These are phyloP conservation scores for Cyphellophora attinorum DNA, from an alignment of 2,329 filamentous ascomycete species.

Conservation along the genomic window DNA sequence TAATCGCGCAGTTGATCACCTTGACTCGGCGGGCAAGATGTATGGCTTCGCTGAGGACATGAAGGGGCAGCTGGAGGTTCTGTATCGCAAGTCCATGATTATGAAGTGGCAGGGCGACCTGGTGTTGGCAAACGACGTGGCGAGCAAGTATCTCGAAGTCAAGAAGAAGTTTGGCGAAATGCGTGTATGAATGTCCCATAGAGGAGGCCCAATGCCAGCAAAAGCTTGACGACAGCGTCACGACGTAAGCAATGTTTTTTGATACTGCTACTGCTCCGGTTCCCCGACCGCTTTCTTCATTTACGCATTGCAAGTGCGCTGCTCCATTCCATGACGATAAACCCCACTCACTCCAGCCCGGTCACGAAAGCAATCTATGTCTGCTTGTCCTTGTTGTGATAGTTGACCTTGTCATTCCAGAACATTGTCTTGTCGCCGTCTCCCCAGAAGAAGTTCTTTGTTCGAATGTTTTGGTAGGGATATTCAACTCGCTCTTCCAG, in stretches of 20 bases:
- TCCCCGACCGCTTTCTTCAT: no score
- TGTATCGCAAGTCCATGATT: conserved; percentile 72
- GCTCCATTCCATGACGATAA: no score
- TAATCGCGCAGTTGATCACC: conserved; percentile 48
- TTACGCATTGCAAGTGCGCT: no score
- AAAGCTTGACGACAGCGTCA: no score
- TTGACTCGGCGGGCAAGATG: conserved; percentile 54
- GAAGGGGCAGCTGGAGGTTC: conserved; percentile 63
- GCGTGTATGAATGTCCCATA: no score
- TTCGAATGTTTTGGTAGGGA: conserved; percentile 93
- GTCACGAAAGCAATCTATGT: conserved; percentile 29
- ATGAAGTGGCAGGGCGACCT: conserved; percentile 61
- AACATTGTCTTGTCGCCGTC: conserved; percentile 72
- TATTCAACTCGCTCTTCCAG: conserved; percentile 89
- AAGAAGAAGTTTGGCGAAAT: conserved; percentile 30
- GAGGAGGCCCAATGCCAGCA: no score
- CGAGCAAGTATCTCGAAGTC: conserved; percentile 51
- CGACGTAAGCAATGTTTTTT: no score
- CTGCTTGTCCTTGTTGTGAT: conserved; percentile 84
- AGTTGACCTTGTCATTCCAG: conserved; percentile 95
- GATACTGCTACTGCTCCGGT: no score
- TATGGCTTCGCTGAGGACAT: conserved; percentile 61
- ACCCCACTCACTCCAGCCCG: no score
- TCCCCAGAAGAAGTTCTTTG: conserved; percentile 92
- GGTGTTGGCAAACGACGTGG: conserved; percentile 55